phyloP scores from a whole-genome alignment of 2,329 filamentous ascomycete genomes.

The Xylariales sp. region DNA sequence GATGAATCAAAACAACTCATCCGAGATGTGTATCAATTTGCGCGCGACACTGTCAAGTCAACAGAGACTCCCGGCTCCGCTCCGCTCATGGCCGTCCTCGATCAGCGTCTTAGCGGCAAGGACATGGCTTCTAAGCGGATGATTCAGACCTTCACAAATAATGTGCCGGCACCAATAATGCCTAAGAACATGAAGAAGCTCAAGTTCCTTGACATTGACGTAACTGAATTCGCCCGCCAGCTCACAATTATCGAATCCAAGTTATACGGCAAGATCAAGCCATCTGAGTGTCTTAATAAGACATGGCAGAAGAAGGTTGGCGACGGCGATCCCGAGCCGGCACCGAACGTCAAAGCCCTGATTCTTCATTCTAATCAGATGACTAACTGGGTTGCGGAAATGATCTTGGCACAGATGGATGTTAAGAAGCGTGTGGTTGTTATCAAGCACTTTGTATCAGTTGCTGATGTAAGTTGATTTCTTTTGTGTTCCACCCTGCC shows the following conservation, averaged over 20 bases:
- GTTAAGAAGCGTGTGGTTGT: conserved; percentile 95
- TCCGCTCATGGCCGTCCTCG: conserved; percentile 79
- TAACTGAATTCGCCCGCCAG: conserved; percentile 94
- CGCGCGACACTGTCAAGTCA: conserved; percentile 85
- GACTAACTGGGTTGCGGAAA: conserved; percentile 99
- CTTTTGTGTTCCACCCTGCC: conserved; percentile 11
- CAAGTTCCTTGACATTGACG: conserved; percentile 96
- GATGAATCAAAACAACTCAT: conserved; percentile 82
- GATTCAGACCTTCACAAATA: conserved; percentile 78
- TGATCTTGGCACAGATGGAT: conserved; percentile 93
- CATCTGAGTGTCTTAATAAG: conserved; percentile 95
- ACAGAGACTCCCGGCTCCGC: conserved; percentile 88
- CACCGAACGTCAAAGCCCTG: conserved; percentile 89
- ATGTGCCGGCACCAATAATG: conserved; percentile 82
- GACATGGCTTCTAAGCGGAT: conserved; percentile 82
- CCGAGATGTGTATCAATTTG: conserved; percentile 84
- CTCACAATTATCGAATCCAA: conserved; percentile 95
- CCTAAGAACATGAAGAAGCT: conserved; percentile 99
- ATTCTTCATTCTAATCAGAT: conserved; percentile 98
- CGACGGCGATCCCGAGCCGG: conserved; percentile 77
- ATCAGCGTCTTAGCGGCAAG: conserved; percentile 83
- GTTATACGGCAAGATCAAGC: conserved; percentile 92
- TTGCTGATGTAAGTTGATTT: conserved; percentile 74
- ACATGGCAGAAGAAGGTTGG: conserved; percentile 96
- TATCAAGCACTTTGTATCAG: conserved; percentile 95